Evolutionary conservation across 352 stramenopile genomes (phyloP).

Genomic region (Phytophthora fragariaefolia): DNA sequence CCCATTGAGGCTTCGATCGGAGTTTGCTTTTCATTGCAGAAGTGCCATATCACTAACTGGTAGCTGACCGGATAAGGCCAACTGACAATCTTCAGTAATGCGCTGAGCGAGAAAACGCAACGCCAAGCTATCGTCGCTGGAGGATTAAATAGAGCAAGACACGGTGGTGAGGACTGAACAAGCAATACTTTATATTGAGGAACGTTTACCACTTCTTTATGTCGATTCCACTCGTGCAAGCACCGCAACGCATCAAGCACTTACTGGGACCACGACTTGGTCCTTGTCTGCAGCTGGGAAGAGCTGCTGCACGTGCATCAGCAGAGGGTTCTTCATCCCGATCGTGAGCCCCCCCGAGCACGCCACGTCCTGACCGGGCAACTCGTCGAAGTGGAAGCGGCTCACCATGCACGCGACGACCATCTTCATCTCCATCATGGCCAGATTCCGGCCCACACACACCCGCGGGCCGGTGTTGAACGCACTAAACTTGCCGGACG

Average conservation of each 20-base stretch:
- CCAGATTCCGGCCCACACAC: conserved; percentile 50
- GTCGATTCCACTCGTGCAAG: too few relatives aligned
- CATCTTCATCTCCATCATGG: conserved; percentile 87
- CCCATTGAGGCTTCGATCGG: too few relatives aligned
- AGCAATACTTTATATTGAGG: background rate
- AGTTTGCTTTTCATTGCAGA: too few relatives aligned
- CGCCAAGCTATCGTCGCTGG: too few relatives aligned
- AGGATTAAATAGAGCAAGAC: background rate
- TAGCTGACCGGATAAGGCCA: too few relatives aligned
- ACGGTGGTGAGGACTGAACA: background rate
- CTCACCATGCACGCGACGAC: conserved; percentile 54
- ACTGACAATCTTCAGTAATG: too few relatives aligned
- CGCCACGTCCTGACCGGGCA: conserved; percentile 3
- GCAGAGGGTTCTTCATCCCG: background rate
- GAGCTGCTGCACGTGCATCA: conserved; percentile 1
- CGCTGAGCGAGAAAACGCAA: too few relatives aligned
- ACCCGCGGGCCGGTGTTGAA: conserved; percentile 48
- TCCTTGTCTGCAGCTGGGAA: background rate
- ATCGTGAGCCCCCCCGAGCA: background rate
- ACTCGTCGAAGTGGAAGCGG: conserved; percentile 52
- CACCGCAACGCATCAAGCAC: too few relatives aligned
- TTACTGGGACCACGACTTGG: background rate
- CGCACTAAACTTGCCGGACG: conserved; percentile 36
- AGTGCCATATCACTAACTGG: too few relatives aligned
- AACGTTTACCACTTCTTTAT: background rate